A percentile compares a stretch with the other conserved stretches of the same genome.
These are phyloP conservation scores for Fusarium sacchari DNA, from an alignment of 2,329 filamentous ascomycete genomes.

Conservation along the genomic window DNA sequence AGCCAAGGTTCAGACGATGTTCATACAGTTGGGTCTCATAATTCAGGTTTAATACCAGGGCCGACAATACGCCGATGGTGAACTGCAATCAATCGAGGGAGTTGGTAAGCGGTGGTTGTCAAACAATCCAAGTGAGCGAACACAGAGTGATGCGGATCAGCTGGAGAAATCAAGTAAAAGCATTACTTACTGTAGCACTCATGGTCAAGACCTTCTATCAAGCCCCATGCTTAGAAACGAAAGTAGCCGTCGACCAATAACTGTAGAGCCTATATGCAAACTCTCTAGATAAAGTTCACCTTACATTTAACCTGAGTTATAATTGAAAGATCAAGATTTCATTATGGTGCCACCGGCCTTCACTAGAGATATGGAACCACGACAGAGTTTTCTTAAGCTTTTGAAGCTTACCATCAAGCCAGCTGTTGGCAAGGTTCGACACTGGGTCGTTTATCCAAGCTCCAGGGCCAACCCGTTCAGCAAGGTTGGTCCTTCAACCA, in stretches of 20 bases:
- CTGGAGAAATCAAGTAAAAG: accelerated
- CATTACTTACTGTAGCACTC: not conserved
- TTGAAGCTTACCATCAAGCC: not conserved
- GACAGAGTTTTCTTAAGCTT: not conserved
- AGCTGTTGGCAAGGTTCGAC: not conserved
- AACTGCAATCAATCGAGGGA: not conserved
- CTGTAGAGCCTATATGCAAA: not conserved
- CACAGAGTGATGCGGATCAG: not conserved
- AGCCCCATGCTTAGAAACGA: not conserved
- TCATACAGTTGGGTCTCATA: not conserved
- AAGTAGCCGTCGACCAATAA: not conserved
- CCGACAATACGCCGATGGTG: not conserved
- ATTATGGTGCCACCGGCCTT: not conserved
- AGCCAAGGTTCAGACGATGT: not conserved
- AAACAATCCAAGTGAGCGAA: not conserved
- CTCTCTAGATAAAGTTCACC: not conserved
- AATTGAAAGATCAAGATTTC: not conserved
- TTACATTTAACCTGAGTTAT: not conserved
- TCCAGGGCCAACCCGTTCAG: not conserved
- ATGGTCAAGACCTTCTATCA: not conserved
- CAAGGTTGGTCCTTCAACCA: accelerated
- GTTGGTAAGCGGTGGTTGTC: not conserved
- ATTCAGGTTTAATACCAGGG: not conserved
- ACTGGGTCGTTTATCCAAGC: not conserved
- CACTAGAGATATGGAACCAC: not conserved